Evolutionary conservation across 192 early-diverging fungal genomes (phyloP).

Genomic region (Gaertneriomyces semiglobifer): DNA sequence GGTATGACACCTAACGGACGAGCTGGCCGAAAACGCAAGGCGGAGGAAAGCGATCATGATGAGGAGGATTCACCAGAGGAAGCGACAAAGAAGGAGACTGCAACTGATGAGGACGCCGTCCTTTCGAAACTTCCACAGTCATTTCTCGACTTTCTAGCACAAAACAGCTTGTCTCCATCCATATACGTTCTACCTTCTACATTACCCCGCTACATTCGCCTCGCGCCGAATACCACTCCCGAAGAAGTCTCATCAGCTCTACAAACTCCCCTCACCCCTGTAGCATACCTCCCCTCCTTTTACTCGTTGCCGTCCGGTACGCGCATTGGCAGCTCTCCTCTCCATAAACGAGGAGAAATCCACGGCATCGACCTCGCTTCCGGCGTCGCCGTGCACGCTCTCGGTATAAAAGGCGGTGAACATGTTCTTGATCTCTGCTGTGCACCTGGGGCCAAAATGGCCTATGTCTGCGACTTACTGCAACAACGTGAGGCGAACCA

Average conservation of each 20-base stretch:
- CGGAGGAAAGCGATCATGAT: no score
- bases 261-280: conserved; percentile 47
- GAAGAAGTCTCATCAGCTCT: conserved; percentile 49
- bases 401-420: conserved; percentile 68
- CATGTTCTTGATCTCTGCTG: conserved; percentile 89
- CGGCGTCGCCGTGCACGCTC: conserved; percentile 75
- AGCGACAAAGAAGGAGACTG: no score
- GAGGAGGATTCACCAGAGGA: no score
- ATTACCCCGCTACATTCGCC: background rate
- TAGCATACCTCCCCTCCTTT: conserved; percentile 46
- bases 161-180: no score
- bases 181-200: no score
- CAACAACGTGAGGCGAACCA: conserved; percentile 16
- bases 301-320: conserved; percentile 45
- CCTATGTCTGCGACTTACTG: conserved; percentile 68
- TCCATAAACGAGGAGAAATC: conserved; percentile 46
- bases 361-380: conserved; percentile 83
- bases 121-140: no score
- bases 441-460: conserved; percentile 86
- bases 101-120: no score
- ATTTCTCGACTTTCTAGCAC: no score
- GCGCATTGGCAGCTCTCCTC: conserved; percentile 46
- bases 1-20: no score
- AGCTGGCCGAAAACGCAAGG: no score
- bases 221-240: conserved; percentile 38